A percentile compares a stretch with the other conserved stretches of the same genome.
Evolutionary conservation across 2,329 filamentous ascomycete genomes (phyloP).

Genomic region (Chaetomium strumarium): DNA sequence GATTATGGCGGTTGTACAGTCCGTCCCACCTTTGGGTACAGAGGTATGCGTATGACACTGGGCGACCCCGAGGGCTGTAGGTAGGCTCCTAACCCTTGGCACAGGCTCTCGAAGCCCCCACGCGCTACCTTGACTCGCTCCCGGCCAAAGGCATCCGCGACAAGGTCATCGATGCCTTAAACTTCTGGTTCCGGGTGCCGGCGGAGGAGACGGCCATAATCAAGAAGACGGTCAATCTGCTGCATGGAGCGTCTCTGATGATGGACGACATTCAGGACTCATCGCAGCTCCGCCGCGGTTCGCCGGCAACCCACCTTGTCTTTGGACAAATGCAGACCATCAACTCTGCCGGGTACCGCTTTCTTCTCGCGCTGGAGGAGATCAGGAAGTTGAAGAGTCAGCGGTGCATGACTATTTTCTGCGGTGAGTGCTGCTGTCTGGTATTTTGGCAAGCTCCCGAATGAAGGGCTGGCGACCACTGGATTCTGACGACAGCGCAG

Average conservation of each 20-base stretch:
- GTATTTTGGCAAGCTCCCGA: no score
- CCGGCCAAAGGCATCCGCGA: conserved; percentile 26
- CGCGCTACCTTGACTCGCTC: conserved; percentile 25
- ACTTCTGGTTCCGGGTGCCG: conserved; percentile 28
- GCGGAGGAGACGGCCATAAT: conserved; percentile 19
- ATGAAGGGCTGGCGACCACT: no score
- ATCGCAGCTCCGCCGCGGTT: conserved; percentile 30
- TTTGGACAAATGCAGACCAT: conserved; percentile 34
- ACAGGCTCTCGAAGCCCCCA: conserved; percentile 16
- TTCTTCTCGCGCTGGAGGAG: conserved; percentile 24
- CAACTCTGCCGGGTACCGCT: conserved; percentile 31
- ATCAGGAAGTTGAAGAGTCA: conserved; percentile 9
- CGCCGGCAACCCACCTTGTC: conserved; percentile 32
- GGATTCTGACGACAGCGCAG: background rate
- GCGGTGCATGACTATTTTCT: conserved; percentile 21
- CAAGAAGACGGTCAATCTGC: conserved; percentile 23
- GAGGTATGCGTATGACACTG: background rate
- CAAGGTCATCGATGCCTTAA: conserved; percentile 26
- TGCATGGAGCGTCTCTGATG: conserved; percentile 32
- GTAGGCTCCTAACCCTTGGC: background rate
- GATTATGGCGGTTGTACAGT: background rate
- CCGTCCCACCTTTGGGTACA: background rate
- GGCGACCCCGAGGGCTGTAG: background rate
- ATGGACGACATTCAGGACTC: conserved; percentile 37
- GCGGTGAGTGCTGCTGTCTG: conserved; percentile 8